A percentile compares a stretch with the other conserved stretches of the same genome.
Evolutionary conservation across 2,329 filamentous ascomycete genomes (phyloP).

Genomic region (Rutstroemia sp.): DNA sequence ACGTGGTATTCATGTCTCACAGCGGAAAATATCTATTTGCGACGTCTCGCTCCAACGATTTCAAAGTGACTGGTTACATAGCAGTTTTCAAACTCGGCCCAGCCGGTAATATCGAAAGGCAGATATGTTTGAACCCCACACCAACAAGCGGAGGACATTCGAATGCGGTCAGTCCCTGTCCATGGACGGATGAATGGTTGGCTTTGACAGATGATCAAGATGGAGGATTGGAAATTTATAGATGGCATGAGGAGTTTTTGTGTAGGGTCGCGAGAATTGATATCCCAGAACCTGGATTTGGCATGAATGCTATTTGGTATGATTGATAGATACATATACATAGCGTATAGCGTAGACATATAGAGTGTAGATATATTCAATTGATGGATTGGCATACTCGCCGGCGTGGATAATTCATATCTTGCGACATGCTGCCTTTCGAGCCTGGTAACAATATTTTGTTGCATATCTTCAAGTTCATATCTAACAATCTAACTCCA

Average conservation of each 20-base stretch:
- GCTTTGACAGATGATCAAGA: constrained; percentile 84
- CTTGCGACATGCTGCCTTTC: neutral
- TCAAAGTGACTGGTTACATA: constrained; percentile 73
- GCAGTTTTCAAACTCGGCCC: constrained; percentile 67
- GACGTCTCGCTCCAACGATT: constrained; percentile 71
- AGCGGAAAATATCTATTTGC: constrained; percentile 75
- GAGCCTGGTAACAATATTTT: neutral
- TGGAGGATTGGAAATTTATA: constrained; percentile 80
- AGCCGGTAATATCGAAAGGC: constrained; percentile 64
- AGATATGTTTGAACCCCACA: constrained; percentile 76
- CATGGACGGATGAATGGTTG: constrained; percentile 84
- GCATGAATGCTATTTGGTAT: constrained; percentile 97
- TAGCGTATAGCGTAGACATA: neutral
- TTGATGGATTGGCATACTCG: neutral
- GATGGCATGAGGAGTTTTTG: constrained; percentile 77
- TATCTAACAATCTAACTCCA: no score
- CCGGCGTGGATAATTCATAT: no score
- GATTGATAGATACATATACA: constrained; percentile 41
- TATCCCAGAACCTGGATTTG: constrained; percentile 81
- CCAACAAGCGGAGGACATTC: constrained; percentile 83
- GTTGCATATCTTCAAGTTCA: no score
- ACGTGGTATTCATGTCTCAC: constrained; percentile 68
- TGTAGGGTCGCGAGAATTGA: constrained; percentile 69
- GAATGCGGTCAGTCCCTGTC: constrained; percentile 78
- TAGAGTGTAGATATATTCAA: neutral